Evolutionary conservation across 768 basidiomycete species (phyloP), one percentile per base, ranked within the genome.

Genomic region (Epithele typhae): DNA sequence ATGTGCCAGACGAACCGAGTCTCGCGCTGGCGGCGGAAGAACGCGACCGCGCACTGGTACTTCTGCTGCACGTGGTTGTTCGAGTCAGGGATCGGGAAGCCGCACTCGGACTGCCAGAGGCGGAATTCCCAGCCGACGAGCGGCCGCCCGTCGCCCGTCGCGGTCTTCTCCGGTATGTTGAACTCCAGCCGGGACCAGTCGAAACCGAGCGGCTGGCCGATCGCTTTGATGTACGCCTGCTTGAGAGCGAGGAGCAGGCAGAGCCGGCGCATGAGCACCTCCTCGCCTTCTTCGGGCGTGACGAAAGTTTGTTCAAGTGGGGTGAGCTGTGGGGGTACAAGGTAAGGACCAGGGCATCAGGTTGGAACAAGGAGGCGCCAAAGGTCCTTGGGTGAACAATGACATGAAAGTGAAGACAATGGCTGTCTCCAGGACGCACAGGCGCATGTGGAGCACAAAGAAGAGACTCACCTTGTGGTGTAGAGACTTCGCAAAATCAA

Each of bases 121-220:
- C 90, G 78, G 65, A 92, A 91, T 62, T 92, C 90, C 90, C 90
- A 92, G 0, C 90, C 90, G 17, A 74, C 71, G 0, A 92, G 70
- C 1, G 78, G 76, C 36, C 78, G 75, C 4, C 80, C 79, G 61
- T 92, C 90, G 2, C 84, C 84, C 1, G 67, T 72, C 6, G 82
- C 85, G 3, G 65, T 72, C 51, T 78, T 69, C 30, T 75, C 74
- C 54, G 82, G 72, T 38, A 91, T 76, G 64, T 90, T 79, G 71
- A 90, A 89, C 54, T 91, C 86, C 51, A 92, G 79, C 2, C 88
- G 81, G 5, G 82, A 80, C 67, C 75, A 87, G 68, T 91, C 87
- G 62, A 92, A 90, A 1, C 86, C 87, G 14, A 80, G 65, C 4
- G 85, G 81, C 52, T 90, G 88, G 2, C 87, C 90, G 50, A 91